Evolutionary conservation across 495 filamentous ascomycete species (phyloP), one percentile per base, ranked within the genome.

Genomic region (Penicillium coffeae): DNA sequence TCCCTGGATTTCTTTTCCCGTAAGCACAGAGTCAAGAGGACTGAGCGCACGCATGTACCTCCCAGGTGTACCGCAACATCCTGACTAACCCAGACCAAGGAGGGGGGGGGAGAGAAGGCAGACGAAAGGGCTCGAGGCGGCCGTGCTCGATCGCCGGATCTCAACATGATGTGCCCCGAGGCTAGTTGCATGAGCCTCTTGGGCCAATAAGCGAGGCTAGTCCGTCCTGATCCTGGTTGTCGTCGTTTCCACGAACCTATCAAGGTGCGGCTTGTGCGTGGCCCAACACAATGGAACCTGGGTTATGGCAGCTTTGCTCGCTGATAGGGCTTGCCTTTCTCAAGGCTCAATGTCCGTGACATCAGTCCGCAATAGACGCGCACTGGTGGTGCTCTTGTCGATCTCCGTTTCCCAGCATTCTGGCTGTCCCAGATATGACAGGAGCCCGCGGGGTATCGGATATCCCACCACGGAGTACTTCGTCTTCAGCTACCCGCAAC

Each of bases 281-380:
- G 55, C 60, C 60, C 60, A 64, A 50, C 43, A 61, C 40, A 52
- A 54, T 52, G 60, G 60, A 54, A 54, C 58, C 58, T 56, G 60
- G 60, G 49, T 47, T 54, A 16, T 40, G 32, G 7, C 38, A 38
- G 41, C 13, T 48, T 58, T 45, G 55, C 54, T 58, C 46, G 60
- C 57, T 32, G 49, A 51, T 58, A 58, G 40, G 45, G 43, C 36
- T 40, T 47, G 45, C 38, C 22, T 13, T 30, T 18, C 14, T 42
- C 32, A 13, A 10, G 30, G 34, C 14, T 19, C 15, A 42, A 12
- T 1, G 20, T 21, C 14, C 14, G 10, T 13, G 32, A 45, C 42
- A 41, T 46, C 37, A 22, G 45, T 46, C 8, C 8, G 14, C 10
- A 4, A 27, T 45, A 42, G 16, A 7, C 34, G 20, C 40, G 21